These are phyloP conservation scores for Berberis thunbergii DNA, from an alignment of 164 flowering plant genomes.

Conservation along the genomic window DNA sequence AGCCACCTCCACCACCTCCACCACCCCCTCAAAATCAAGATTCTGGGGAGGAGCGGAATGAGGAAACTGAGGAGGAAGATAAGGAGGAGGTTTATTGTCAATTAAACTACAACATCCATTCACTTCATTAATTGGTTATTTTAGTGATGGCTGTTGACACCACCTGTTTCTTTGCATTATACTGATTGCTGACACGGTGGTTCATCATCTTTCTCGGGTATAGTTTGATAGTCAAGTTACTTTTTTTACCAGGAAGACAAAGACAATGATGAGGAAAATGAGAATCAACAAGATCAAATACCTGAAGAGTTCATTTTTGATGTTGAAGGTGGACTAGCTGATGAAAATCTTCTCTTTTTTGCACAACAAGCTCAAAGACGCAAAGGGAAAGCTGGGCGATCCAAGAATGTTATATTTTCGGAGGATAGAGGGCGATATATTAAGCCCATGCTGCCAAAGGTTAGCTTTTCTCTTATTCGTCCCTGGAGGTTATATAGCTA, in stretches of 20 bases:
- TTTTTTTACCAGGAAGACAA: slow-evolving; percentile 54
- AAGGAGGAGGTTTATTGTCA: slow-evolving; percentile 42
- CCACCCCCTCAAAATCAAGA: slow-evolving; percentile 94
- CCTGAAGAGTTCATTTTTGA: slow-evolving; percentile 98
- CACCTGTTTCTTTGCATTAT: not conserved
- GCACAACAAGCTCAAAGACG: slow-evolving; percentile 97
- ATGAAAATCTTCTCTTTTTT: slow-evolving; percentile 93
- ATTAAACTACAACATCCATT: slow-evolving; percentile 5
- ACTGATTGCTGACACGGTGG: not conserved
- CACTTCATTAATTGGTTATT: not conserved
- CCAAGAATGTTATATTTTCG: slow-evolving; percentile 93
- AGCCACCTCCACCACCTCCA: slow-evolving; percentile 88
- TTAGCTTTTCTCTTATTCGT: slow-evolving; percentile 5
- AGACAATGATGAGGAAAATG: slow-evolving; percentile 76
- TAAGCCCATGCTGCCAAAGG: slow-evolving; percentile 99
- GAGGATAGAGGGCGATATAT: slow-evolving; percentile 96
- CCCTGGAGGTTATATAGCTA: no score
- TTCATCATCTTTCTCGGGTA: not conserved
- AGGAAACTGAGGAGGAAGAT: slow-evolving; percentile 67
- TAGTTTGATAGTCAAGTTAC: slow-evolving; percentile 5
- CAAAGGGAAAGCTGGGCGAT: slow-evolving; percentile 88
- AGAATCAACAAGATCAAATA: slow-evolving; percentile 75
- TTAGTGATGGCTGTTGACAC: not conserved
- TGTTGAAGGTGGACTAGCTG: slow-evolving; percentile 96
- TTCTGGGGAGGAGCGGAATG: slow-evolving; percentile 67